A percentile compares a stretch with the other conserved stretches of the same genome.
phyloP scores from a whole-genome alignment of 176 grass and related monocot species.

The Coix lacrymajobi region DNA sequence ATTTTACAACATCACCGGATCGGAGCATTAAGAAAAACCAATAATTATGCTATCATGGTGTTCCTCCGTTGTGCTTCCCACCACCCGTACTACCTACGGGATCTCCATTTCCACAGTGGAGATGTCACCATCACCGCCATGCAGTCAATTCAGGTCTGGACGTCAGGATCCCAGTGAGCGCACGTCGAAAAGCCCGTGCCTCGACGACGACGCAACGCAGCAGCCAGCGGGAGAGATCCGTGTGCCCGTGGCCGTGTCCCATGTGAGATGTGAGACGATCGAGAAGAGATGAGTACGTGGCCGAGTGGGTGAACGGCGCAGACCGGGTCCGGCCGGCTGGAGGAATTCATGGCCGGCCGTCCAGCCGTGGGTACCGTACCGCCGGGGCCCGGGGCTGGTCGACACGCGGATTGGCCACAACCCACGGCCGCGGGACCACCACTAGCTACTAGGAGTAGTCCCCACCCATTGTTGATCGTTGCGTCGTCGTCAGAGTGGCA shows the following conservation, averaged over 20 bases:
- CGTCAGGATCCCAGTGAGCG: not conserved
- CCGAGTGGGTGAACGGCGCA: not conserved
- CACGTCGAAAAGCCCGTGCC: constrained; percentile 5
- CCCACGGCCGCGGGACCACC: too few species aligned
- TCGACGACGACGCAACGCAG: not conserved
- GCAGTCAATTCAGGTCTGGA: not conserved
- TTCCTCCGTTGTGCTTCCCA: not conserved
- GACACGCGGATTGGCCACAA: not conserved
- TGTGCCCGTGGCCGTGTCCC: not conserved
- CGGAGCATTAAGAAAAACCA: not conserved
- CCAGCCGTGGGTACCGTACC: not conserved
- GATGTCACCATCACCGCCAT: not conserved
- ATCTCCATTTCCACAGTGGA: not conserved
- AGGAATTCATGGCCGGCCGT: not conserved
- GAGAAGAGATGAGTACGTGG: not conserved
- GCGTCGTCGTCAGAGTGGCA: not conserved
- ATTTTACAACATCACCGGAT: not conserved
- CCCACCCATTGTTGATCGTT: not conserved
- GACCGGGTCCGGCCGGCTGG: not conserved
- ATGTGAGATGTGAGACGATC: too few species aligned
- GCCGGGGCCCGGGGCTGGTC: not conserved
- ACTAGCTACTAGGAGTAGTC: too few species aligned
- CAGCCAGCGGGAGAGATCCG: not conserved
- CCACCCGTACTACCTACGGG: not conserved
- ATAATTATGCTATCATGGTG: not conserved